Conservation (phyloP, 2,329 filamentous ascomycete genomes). For the Diaporthe ampelina region DNA sequence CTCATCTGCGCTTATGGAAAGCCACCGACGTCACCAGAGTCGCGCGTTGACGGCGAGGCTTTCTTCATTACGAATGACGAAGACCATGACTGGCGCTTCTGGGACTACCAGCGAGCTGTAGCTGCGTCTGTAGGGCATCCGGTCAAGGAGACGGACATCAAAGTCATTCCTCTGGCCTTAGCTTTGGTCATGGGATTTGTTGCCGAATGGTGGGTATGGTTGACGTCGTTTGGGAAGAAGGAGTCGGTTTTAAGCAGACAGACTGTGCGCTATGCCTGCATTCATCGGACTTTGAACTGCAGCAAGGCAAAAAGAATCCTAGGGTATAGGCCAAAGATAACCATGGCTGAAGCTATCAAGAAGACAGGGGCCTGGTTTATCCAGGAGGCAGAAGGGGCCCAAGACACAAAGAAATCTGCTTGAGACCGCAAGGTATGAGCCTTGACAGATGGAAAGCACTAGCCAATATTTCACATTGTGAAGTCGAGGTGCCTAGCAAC, state of each 20-base stretch:
- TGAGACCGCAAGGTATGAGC: neutral
- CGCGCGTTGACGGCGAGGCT: too few relatives aligned
- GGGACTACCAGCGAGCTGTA: neutral
- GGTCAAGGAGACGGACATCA: neutral
- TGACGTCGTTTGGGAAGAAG: neutral
- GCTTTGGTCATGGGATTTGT: neutral
- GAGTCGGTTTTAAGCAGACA: neutral
- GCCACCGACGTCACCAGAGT: too few relatives aligned
- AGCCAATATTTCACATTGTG: neutral
- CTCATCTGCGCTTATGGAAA: too few relatives aligned
- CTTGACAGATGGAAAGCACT: neutral
- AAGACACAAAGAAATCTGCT: slow-evolving; percentile 9
- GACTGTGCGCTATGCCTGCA: neutral
- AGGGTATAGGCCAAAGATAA: slow-evolving; percentile 42
- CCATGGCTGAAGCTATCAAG: slow-evolving; percentile 40
- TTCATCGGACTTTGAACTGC: slow-evolving; percentile 41
- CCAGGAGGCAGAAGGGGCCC: slow-evolving; percentile 24
- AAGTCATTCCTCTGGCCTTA: neutral
- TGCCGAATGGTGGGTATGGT: slow-evolving; percentile 15
- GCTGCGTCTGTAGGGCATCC: neutral
- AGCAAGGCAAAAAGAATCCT: slow-evolving; percentile 44
- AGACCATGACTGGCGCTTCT: neutral
- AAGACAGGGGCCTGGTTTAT: slow-evolving; percentile 44
- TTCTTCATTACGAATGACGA: neutral
- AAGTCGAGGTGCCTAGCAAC: too few relatives aligned